A percentile compares a stretch with the other conserved stretches of the same genome.
Conservation (phyloP, 352 stramenopile species). For the Globisporangium cederbergense region DNA sequence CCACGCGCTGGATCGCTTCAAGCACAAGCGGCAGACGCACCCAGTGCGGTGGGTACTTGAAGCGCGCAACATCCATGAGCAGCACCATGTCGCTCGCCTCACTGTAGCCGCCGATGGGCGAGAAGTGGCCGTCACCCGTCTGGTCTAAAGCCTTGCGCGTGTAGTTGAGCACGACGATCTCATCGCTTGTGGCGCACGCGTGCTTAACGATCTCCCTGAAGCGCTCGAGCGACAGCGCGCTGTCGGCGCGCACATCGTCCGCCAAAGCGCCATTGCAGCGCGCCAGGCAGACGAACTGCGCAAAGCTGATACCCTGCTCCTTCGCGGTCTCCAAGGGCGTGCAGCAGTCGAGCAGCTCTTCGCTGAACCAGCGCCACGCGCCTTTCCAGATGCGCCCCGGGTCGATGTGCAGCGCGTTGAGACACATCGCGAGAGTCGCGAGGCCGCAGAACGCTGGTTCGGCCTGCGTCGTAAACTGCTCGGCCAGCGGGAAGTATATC, state of each 20-base stretch:
- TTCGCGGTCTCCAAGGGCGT: conserved; percentile 67
- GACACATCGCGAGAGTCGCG: conserved; percentile 79
- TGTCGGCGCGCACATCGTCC: conserved; percentile 38
- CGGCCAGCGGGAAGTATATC: conserved; percentile 91
- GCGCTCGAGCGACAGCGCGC: conserved; percentile 48
- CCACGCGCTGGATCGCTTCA: conserved; percentile 49
- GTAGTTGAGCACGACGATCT: conserved; percentile 93
- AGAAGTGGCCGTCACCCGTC: conserved; percentile 97
- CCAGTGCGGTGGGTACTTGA: conserved; percentile 95
- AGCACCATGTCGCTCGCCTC: conserved; percentile 89
- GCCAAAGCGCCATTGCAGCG: conserved; percentile 58
- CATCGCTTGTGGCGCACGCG: conserved; percentile 63
- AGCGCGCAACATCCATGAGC: conserved; percentile 94
- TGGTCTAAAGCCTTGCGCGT: conserved; percentile 88
- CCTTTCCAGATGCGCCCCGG: conserved; percentile 75
- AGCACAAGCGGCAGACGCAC: conserved; percentile 53
- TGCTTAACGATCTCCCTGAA: conserved; percentile 67
- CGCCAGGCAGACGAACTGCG: conserved; percentile 69
- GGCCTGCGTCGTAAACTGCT: conserved; percentile 89
- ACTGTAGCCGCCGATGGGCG: conserved; percentile 94
- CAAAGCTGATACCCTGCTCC: conserved; percentile 68
- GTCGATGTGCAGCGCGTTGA: conserved; percentile 78
- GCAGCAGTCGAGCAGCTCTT: conserved; percentile 83
- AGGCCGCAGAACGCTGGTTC: conserved; percentile 91
- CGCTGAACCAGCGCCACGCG: conserved; percentile 79